Base-by-base conservation (phyloP, 129 eudicot species). In the Dittrichia graveolens region DNA sequence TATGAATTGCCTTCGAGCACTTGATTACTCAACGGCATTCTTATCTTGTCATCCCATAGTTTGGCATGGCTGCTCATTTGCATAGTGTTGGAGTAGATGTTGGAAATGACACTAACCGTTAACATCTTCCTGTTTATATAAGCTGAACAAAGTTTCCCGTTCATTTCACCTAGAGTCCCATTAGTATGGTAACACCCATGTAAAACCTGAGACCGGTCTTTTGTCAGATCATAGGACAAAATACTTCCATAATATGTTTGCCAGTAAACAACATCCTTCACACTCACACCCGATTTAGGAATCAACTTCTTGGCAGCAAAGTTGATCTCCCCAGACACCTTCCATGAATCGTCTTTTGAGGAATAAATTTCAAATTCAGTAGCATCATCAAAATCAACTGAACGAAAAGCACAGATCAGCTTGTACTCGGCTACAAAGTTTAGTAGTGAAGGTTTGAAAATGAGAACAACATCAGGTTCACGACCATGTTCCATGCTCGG, bases 291-390 rank as follows among this genome's bases (percentile, higher is more conserved):
- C 5, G 85, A 56, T 76, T 53, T 70, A 15, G 84, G 60, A 24
- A 77, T 62, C n/a, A 77, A 24, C 19, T 39, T 34, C 24, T 61
- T 52, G 6, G 55, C 72, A 12, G 72, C 82, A 72, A 79, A 86
- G 54, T 61, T 83, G 2, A 86, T 89, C 78, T 89, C 96, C 34
- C 81, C 81, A 1, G 86, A 82, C 15, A 82, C 39, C 49, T 69
- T 77, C 96, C 96, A 89, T 0, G 92, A 14, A 3, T 72, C 81
- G 35, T 82, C 84, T 65, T 63, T 71, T 0, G 96, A 86, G 13
- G 84, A 79, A 42, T 84, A 89, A 3, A 80, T 81, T 75, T 89
- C 92, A 67, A 89, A 89, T 60, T 89, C 96, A 3, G 59, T 79
- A 3, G 86, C 92, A 62, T 80, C 87, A 13, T 82, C 89, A 44